Base-by-base conservation (phyloP, 257 asterid species). In the Fraxinus cuspidata region DNA sequence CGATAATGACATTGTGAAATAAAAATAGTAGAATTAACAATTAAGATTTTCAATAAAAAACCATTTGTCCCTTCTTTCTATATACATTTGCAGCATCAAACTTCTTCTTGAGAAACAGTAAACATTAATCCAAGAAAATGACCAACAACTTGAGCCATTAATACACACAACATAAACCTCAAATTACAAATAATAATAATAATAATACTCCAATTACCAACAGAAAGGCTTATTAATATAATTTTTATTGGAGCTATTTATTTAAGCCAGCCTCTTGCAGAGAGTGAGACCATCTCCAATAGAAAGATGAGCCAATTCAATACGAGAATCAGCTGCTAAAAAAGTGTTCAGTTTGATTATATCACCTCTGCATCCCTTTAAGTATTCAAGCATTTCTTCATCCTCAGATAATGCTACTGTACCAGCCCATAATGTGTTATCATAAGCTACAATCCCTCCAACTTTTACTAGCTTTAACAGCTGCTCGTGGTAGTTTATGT, bases 201-300 rank as follows among this genome's bases (percentile, higher is more conserved):
- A 35, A 2, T 37, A 7, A 37, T 8, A 8, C 42, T 37, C 42
- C 42, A 7, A 37, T 37, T 7, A 3, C 34, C 34, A 31, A 31
- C 5, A 31, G 34, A 31, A 31, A 31, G 34, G 42, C 42, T 37
- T 37, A 44, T 44, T 15, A 31, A 3, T 32, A 51, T 51, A 18
- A 18, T 18, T 51, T 51, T 19, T 15, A 51, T 51, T 16, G 23
- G 21, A 49, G 60, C 23, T 37, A 37, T 37, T 37, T 37, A 82
- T 49, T 74, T 60, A 64, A 88, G 81, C 63, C 96, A 42, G 51
- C 18, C 4, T 91, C 38, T 75, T 83, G 90, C 96, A 90, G 6
- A 90, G 73, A 12, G 96, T 84, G 71, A 90, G 87, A 16, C 96
- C 96, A 78, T 89, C 96, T 8, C 96, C 93, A 2, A 89, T 79